Percentiles rank a stretch among this genome's conserved stretches.
Conservation (phyloP, 2,329 filamentous ascomycete genomes). For the Claviceps sp. region DNA sequence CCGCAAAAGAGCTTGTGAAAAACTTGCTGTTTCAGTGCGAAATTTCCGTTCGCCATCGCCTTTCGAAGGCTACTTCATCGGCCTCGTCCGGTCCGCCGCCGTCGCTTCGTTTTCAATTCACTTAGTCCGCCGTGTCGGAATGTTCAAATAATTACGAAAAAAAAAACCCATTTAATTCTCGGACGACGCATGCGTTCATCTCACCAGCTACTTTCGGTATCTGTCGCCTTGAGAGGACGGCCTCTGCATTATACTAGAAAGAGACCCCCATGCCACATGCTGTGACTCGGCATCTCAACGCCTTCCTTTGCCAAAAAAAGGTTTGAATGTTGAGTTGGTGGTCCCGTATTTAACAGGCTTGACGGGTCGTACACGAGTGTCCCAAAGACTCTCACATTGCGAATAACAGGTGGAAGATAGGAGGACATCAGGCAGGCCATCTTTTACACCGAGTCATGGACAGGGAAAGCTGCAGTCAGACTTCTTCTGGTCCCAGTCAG, state of each 20-base stretch:
- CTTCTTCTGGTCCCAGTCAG: conserved; percentile 17
- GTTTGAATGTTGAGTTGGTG: background rate
- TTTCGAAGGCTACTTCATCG: background rate
- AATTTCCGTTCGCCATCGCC: background rate
- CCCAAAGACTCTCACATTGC: background rate
- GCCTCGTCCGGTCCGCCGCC: background rate
- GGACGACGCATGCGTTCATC: background rate
- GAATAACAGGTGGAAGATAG: background rate
- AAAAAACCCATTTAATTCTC: background rate
- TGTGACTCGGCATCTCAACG: background rate
- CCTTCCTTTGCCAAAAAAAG: background rate
- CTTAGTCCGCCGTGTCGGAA: conserved; percentile 1
- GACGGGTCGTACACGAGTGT: background rate
- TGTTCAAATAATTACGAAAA: background rate
- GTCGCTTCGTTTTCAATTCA: background rate
- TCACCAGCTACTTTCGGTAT: background rate
- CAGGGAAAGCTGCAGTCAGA: conserved; percentile 16
- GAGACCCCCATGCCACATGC: background rate
- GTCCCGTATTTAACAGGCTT: background rate
- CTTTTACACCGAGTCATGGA: conserved; percentile 16
- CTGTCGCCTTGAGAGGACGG: background rate
- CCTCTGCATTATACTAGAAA: background rate
- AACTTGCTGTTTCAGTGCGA: background rate
- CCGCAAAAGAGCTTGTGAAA: background rate
- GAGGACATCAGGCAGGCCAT: background rate